Evolutionary conservation across 129 eudicot genomes (phyloP), one percentile per base, ranked within the genome.

Genomic region (Mikania micrantha): DNA sequence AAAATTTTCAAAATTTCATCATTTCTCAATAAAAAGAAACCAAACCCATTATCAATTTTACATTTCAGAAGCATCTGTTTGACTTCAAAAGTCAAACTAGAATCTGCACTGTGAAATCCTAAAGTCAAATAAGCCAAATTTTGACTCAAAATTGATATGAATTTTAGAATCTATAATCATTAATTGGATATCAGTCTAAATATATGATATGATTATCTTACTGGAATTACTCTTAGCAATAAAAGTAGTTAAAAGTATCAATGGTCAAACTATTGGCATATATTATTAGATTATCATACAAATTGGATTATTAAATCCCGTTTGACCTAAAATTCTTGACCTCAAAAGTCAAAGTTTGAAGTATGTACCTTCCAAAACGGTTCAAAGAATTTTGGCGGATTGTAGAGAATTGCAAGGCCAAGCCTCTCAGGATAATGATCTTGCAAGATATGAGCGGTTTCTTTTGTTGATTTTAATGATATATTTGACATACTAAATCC

Each of bases 371-470:
- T 87, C 88, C 87, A 94, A 76, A 94, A 94, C 4, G 96, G 95
- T 80, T 94, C 95, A 65, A 94, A 94, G 74, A 94, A 79, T 79
- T 82, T 86, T 1, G 97, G 99, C 19, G 99, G 83, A 70, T 94
- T 80, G 72, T 84, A 94, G 7, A 94, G 72, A 74, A 94, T 78
- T 48, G 99, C 99, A 19, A 87, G 61, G 5, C 93, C 96, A n/a
- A 94, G 87, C 82, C 99, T 86, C 79, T 94, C 99, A 1, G 99
- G 99, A 72, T 89, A 94, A 67, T 85, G 90, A 9, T 94, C 95
- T 87, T 94, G 99, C 84, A 94, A 69, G 22, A 94, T 85, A 76
- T 79, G 80, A 39, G 99, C 95, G 0, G 99, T 94, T 76, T 94
- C 99, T 38, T 79, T 77, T 25, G 97, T 83, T 21, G 79, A 72